Conservation (phyloP, 495 filamentous ascomycete species). For the Cairneyella variabilis region DNA sequence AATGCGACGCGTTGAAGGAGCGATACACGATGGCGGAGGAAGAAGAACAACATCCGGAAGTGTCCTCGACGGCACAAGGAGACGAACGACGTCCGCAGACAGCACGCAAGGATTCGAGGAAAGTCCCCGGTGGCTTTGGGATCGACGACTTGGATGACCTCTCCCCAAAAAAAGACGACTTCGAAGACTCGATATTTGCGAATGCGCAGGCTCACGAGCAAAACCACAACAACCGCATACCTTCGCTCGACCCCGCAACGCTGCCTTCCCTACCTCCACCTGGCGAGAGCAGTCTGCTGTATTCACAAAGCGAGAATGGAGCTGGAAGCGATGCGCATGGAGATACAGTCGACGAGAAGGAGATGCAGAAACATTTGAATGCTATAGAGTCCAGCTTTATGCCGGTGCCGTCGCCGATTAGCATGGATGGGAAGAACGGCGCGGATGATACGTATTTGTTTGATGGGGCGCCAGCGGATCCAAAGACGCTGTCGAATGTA, state of each 20-base stretch:
- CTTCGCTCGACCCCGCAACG: slow-evolving; percentile 17
- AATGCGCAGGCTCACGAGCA: slow-evolving; percentile 9
- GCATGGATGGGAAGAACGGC: slow-evolving; percentile 31
- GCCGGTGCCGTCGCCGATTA: slow-evolving; percentile 32
- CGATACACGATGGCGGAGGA: slow-evolving; percentile 24
- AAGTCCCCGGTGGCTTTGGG: slow-evolving; percentile 24
- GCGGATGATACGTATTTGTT: slow-evolving; percentile 64
- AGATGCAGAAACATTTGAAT: slow-evolving; percentile 66
- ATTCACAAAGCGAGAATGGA: slow-evolving; percentile 15
- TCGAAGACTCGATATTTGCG: slow-evolving; percentile 17
- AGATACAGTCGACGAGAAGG: slow-evolving; percentile 58
- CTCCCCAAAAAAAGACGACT: slow-evolving; percentile 18
- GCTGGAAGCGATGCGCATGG: slow-evolving; percentile 24
- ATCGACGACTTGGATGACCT: slow-evolving; percentile 22
- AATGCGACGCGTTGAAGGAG: slow-evolving; percentile 21
- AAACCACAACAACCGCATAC: slow-evolving; percentile 13
- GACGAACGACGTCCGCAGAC: slow-evolving; percentile 18
- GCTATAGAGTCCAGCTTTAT: slow-evolving; percentile 89
- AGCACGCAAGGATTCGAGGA: slow-evolving; percentile 20
- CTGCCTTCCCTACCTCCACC: slow-evolving; percentile 22
- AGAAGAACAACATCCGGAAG: slow-evolving; percentile 12
- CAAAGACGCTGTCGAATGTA: neutral
- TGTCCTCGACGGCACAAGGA: neutral
- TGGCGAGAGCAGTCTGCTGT: slow-evolving; percentile 22
- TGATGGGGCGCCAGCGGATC: slow-evolving; percentile 39